These are phyloP conservation scores for Solanum peruvianum DNA, from an alignment of 257 asterid species.

Conservation along the genomic window DNA sequence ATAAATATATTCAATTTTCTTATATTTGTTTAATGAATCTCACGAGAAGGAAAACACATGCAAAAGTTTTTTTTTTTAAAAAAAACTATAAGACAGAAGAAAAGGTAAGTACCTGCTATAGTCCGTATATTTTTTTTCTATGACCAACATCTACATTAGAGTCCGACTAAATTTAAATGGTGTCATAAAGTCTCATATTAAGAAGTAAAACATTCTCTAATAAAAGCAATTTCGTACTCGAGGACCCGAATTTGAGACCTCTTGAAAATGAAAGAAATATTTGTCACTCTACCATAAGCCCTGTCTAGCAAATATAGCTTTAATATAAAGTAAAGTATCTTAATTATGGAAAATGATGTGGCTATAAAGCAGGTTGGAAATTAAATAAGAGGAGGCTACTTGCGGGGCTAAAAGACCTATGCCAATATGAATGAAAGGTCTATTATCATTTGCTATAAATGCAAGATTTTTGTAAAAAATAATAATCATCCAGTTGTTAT, in stretches of 20 bases:
- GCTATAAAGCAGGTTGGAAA: neutral
- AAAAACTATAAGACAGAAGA: neutral
- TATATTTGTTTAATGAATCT: neutral
- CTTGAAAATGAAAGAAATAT: no score
- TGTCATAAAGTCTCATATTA: neutral
- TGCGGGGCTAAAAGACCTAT: neutral
- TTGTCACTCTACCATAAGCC: rapidly evolving
- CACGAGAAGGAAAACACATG: neutral
- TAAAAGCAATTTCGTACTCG: neutral
- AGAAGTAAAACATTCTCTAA: neutral
- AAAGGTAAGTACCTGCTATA: neutral
- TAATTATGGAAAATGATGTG: neutral
- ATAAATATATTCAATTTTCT: neutral
- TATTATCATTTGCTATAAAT: neutral
- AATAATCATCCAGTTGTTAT: neutral
- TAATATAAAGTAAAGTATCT: neutral
- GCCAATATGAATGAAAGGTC: neutral
- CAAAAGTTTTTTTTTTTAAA: neutral
- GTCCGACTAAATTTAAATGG: rapidly evolving
- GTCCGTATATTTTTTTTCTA: no score
- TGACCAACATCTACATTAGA: no score
- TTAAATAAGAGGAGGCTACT: neutral
- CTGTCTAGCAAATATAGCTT: neutral
- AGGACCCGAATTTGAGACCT: rapidly evolving
- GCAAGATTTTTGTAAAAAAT: neutral